Base-by-base conservation (phyloP, 805 yeast species). In the Zygosaccharomyces bailii region DNA sequence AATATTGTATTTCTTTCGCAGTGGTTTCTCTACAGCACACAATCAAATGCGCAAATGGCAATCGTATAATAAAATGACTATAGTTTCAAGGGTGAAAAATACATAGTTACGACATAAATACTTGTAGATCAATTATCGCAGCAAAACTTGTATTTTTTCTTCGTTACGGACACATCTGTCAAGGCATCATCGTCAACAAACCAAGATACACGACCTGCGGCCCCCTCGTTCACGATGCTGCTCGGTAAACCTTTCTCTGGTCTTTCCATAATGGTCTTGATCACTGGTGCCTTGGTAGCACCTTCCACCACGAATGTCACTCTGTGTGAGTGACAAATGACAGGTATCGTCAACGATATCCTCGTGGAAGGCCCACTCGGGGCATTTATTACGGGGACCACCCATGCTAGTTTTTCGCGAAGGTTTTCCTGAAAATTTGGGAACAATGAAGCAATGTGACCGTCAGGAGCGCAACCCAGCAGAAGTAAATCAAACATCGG, bases 391-490 rank as follows among this genome's bases (percentile, higher is more conserved):
- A 89, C 91, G 0, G 96, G 91, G 24, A 86, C 84, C 53, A 89
- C 89, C 96, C 97, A 90, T 1, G 96, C 96, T 53, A 84, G 75
- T 47, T 82, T 76, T 62, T 90, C 97, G 58, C 96, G 75, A 52
- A 90, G 69, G 42, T 84, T 82, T 51, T 85, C 90, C 56, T 86
- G 90, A 44, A 65, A 67, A 59, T 83, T 82, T 13, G 97, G 97
- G 72, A 90, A 90, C 43, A 90, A 74, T 13, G 95, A 86, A 40
- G 96, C 96, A 58, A 87, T 86, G 65, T 90, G 97, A 17, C 97
- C 97, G 65, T 90, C 97, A 1, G 97, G 97, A 0, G 99, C 99
- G 73, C 98, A 91, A 19, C 99, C 99, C 47, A 93, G 73, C 53
- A 93, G 71, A 50, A 93, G 77, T 43, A 93, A 70, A 66, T 93